phyloP scores from a whole-genome alignment of 345 rosid species.

The Linum trigynum region DNA sequence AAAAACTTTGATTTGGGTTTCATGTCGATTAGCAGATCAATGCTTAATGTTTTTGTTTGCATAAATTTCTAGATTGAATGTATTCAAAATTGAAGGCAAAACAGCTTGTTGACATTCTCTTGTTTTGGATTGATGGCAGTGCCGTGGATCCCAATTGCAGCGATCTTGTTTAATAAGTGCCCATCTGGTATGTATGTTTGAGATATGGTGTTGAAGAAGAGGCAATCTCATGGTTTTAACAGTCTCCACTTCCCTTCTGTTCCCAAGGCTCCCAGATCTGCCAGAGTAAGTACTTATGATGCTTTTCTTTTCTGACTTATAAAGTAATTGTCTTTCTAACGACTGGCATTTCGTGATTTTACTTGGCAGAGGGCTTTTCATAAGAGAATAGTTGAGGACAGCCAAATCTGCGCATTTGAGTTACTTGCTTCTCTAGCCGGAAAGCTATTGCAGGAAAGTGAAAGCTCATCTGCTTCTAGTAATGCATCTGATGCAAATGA shows the following conservation, averaged over 20 bases:
- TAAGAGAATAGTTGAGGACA: slow-evolving; percentile 34
- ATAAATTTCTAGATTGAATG: background rate
- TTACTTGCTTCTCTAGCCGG: slow-evolving; percentile 88
- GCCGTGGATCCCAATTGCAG: slow-evolving; percentile 11
- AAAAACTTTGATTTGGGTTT: background rate
- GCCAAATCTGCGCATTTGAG: slow-evolving; percentile 56
- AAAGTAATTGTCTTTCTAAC: slow-evolving; percentile 17
- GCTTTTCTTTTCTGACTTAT: slow-evolving; percentile 1
- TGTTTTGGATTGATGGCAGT: slow-evolving; percentile 26
- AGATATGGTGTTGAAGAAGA: slow-evolving; percentile 82
- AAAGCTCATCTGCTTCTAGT: slow-evolving; percentile 65
- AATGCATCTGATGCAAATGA: slow-evolving; percentile 52
- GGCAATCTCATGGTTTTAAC: slow-evolving; percentile 40
- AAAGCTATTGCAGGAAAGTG: slow-evolving; percentile 70
- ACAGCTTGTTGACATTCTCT: slow-evolving; percentile 1
- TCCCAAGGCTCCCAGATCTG: slow-evolving; percentile 68
- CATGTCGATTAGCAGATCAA: background rate
- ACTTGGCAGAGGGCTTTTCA: slow-evolving; percentile 41
- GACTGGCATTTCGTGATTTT: slow-evolving; percentile 12
- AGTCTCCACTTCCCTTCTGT: slow-evolving; percentile 47
- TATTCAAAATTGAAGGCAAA: slow-evolving; percentile 1
- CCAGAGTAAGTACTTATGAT: slow-evolving; percentile 43
- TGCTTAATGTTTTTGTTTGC: background rate
- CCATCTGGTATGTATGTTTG: slow-evolving; percentile 29
- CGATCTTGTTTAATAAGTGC: slow-evolving; percentile 22